phyloP scores from a whole-genome alignment of 345 rosid genomes.

The Gynandropsis gynandra region DNA sequence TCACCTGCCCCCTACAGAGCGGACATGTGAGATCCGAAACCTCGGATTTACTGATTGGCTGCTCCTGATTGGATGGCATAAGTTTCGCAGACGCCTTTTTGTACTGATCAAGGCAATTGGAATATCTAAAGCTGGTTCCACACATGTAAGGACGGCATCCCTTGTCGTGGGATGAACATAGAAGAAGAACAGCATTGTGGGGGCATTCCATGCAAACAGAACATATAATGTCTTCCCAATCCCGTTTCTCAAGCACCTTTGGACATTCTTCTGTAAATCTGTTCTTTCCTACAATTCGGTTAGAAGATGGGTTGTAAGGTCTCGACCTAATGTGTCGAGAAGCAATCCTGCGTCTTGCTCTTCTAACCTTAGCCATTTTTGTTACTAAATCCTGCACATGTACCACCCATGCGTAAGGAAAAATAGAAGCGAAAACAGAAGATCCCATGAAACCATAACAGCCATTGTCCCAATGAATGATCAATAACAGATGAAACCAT shows the following conservation, averaged over 20 bases:
- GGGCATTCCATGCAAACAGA: slow-evolving; percentile 98
- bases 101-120: slow-evolving; percentile 93
- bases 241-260: slow-evolving; percentile 53
- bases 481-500: no score
- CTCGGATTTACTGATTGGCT: slow-evolving; percentile 45
- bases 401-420: not conserved
- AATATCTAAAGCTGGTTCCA: slow-evolving; percentile 89
- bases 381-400: slow-evolving; percentile 15
- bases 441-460: not conserved
- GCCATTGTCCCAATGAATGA: not conserved
- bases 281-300: slow-evolving; percentile 29
- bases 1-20: slow-evolving; percentile 92
- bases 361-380: slow-evolving; percentile 65
- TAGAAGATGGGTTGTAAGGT: slow-evolving; percentile 44
- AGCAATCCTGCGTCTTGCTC: slow-evolving; percentile 44
- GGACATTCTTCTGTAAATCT: slow-evolving; percentile 37
- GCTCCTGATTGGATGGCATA: slow-evolving; percentile 30
- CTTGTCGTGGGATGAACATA: slow-evolving; percentile 93
- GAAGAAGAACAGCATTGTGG: slow-evolving; percentile 94
- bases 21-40: slow-evolving; percentile 70
- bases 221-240: slow-evolving; percentile 81
- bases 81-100: slow-evolving; percentile 71
- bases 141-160: slow-evolving; percentile 99
- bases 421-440: no score
- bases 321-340: slow-evolving; percentile 41